These are phyloP conservation scores for Claviceps pusilla DNA, from an alignment of 2,329 filamentous ascomycete species.

Conservation along the genomic window DNA sequence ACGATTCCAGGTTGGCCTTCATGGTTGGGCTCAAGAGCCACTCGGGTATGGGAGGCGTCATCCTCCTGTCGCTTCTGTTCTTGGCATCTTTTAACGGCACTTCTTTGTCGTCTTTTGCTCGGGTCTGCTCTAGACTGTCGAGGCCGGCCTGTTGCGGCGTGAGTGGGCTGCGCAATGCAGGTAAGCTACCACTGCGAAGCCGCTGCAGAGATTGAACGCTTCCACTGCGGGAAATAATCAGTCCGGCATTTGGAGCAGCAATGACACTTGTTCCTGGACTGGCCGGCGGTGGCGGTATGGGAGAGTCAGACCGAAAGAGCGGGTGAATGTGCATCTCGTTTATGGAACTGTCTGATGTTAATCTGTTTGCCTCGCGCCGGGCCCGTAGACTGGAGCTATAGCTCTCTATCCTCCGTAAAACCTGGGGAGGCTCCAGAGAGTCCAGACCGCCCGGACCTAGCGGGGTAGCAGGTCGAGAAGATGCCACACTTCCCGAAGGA, in stretches of 20 bases:
- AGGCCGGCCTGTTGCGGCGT: slow-evolving; percentile 30
- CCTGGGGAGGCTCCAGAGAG: slow-evolving; percentile 33
- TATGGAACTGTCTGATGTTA: slow-evolving; percentile 14
- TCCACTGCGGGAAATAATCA: slow-evolving; percentile 40
- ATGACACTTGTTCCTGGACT: slow-evolving; percentile 58
- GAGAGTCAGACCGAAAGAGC: slow-evolving; percentile 59
- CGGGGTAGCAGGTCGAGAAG: slow-evolving; percentile 42
- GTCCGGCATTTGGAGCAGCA: slow-evolving; percentile 53
- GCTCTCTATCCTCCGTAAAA: slow-evolving; percentile 32
- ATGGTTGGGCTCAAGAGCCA: slow-evolving; percentile 43
- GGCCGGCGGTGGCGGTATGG: slow-evolving; percentile 47
- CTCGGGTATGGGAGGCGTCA: slow-evolving; percentile 47
- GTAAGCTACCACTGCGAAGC: slow-evolving; percentile 41
- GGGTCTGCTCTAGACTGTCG: slow-evolving; percentile 17
- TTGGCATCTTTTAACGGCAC: background rate
- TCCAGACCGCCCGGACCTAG: slow-evolving; percentile 32
- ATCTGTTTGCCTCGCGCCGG: slow-evolving; percentile 14
- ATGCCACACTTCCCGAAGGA: slow-evolving; percentile 47
- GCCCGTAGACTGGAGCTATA: slow-evolving; percentile 28
- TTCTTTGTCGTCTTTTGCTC: background rate
- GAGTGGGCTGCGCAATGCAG: slow-evolving; percentile 31
- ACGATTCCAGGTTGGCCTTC: slow-evolving; percentile 23
- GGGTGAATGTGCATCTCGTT: slow-evolving; percentile 62
- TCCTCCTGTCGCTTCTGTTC: slow-evolving; percentile 23
- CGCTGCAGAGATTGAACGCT: slow-evolving; percentile 36